Evolutionary conservation across 1,284 basidiomycete species (phyloP).

Genomic region (Malassezia dermatis): DNA sequence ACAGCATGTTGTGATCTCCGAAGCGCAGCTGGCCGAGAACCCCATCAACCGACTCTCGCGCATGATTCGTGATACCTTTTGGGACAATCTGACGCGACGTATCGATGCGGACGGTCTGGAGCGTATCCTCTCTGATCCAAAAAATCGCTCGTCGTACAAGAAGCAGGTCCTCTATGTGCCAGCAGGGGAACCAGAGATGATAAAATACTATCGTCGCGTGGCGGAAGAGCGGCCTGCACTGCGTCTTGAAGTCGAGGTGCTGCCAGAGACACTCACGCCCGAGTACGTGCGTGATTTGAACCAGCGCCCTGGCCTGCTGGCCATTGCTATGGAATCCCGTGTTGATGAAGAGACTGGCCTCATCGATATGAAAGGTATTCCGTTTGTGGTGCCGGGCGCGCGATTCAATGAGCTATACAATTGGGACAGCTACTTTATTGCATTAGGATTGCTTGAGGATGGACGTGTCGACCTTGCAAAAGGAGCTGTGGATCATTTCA

Average conservation of each 20-base stretch:
- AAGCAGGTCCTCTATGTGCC: constrained; percentile 84
- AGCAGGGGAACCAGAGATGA: constrained; percentile 80
- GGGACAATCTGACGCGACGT: constrained; percentile 88
- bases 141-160: constrained; percentile 53
- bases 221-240: constrained; percentile 56
- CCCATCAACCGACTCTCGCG: constrained; percentile 90
- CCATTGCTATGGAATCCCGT: constrained; percentile 81
- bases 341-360: constrained; percentile 52
- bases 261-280: constrained; percentile 81
- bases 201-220: constrained; percentile 68
- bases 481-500: constrained; percentile 95
- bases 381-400: constrained; percentile 88
- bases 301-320: constrained; percentile 81
- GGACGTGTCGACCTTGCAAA: constrained; percentile 86
- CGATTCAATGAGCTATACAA: constrained; percentile 82
- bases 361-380: constrained; percentile 76
- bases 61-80: constrained; percentile 97
- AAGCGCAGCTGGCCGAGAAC: constrained; percentile 88
- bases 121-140: constrained; percentile 90
- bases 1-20: constrained; percentile 94
- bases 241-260: constrained; percentile 76
- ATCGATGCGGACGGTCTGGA: constrained; percentile 96
- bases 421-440: constrained; percentile 68
- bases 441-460: constrained; percentile 85
- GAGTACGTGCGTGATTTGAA: constrained; percentile 84